phyloP scores from a whole-genome alignment of 495 filamentous ascomycete species.

The Penicillium pancosmium region DNA sequence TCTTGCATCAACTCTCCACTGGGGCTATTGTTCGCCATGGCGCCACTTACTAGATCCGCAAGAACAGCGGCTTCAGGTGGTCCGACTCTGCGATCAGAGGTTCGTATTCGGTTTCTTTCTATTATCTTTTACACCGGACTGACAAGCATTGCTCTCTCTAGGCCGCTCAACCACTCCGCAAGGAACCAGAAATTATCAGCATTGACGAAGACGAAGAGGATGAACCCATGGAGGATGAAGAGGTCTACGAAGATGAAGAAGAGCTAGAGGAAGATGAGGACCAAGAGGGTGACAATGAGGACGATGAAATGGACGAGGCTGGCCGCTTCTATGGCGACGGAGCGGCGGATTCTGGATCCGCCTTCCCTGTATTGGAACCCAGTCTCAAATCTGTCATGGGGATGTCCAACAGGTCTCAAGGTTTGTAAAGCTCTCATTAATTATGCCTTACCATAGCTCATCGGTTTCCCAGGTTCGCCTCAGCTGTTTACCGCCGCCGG shows the following conservation, averaged over 20 bases:
- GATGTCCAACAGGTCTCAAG: conserved; percentile 15
- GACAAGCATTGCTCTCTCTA: conserved; percentile 31
- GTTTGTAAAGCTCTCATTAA: conserved; percentile 10
- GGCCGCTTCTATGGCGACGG: conserved; percentile 23
- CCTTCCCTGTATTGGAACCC: conserved; percentile 22
- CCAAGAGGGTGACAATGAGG: conserved; percentile 22
- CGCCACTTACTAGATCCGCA: conserved; percentile 33
- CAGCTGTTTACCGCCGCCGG: conserved; percentile 53
- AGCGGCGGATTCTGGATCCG: conserved; percentile 22
- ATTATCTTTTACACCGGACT: conserved; percentile 9
- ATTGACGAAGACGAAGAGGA: conserved; percentile 44
- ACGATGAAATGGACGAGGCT: conserved; percentile 13
- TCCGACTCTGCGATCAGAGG: conserved; percentile 19
- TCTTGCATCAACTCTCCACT: conserved; percentile 19
- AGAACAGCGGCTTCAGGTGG: conserved; percentile 13
- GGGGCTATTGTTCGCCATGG: conserved; percentile 22
- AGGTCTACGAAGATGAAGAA: conserved; percentile 25
- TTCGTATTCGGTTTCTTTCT: conserved; percentile 8
- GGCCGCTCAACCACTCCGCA: conserved; percentile 25
- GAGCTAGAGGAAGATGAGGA: conserved; percentile 28
- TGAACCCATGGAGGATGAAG: conserved; percentile 32
- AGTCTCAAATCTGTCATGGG: conserved; percentile 21
- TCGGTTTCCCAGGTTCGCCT: conserved; percentile 31
- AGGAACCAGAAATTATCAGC: conserved; percentile 43
- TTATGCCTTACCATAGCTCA: conserved; percentile 5